Conservation (phyloP, 2,329 filamentous ascomycete species). For the Ophiocordyceps sinensis region DNA sequence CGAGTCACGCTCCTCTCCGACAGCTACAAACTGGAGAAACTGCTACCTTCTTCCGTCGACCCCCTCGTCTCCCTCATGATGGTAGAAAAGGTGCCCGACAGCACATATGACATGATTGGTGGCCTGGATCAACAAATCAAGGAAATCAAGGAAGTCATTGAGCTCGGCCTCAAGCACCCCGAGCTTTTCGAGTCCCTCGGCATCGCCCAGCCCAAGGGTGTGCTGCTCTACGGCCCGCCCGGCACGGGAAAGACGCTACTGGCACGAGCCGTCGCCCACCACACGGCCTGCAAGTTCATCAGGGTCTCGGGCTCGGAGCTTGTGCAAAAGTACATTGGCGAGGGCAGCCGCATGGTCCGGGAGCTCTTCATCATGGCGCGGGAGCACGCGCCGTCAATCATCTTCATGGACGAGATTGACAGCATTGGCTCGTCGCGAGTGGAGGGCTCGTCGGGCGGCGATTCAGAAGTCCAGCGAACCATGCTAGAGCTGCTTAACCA, state of each 20-base stretch:
- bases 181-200: constrained; percentile 98
- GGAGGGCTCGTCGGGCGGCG: constrained; percentile 85
- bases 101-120: constrained; percentile 99
- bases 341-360: constrained; percentile 95
- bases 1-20: constrained; percentile 93
- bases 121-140: constrained; percentile 98
- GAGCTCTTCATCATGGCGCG: constrained; percentile 98
- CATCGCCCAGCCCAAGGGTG: constrained; percentile 95
- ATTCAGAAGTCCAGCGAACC: constrained; percentile 95
- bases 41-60: constrained; percentile 94
- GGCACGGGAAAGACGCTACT: constrained; percentile 95
- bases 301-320: constrained; percentile 90
- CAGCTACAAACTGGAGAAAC: constrained; percentile 97
- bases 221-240: constrained; percentile 88
- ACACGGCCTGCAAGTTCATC: constrained; percentile 99
- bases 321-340: constrained; percentile 98
- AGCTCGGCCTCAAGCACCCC: constrained; percentile 93
- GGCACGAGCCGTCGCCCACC: constrained; percentile 89
- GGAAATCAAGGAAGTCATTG: constrained; percentile 99
- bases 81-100: constrained; percentile 99
- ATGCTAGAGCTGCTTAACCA: constrained; percentile 98
- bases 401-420: constrained; percentile 99
- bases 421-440: constrained; percentile 95
- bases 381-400: constrained; percentile 95
- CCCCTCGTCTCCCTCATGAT: constrained; percentile 99